Percentiles rank a stretch among this genome's conserved stretches.
These are phyloP conservation scores for Yueomyces sinensis DNA, from an alignment of 805 yeast species.

Conservation along the genomic window DNA sequence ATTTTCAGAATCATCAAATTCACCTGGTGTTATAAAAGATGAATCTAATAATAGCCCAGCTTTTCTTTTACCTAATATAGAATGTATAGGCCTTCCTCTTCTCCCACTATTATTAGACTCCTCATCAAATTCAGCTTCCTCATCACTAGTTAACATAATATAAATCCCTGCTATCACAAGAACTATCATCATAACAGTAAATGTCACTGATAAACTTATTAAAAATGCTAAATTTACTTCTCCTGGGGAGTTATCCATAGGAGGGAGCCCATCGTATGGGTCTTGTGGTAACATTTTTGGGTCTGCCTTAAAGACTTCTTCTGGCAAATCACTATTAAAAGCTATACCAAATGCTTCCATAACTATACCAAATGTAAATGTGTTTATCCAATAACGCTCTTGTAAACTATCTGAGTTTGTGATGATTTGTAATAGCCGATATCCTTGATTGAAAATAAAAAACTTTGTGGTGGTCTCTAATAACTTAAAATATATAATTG, in stretches of 20 bases:
- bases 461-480: too few relatives aligned
- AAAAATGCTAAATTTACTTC: constrained; percentile 22
- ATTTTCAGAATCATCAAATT: constrained; percentile 17
- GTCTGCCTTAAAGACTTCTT: too few relatives aligned
- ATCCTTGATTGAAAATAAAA: too few relatives aligned
- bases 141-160: constrained; percentile 22
- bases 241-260: constrained; percentile 17
- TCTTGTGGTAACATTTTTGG: not conserved
- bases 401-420: too few relatives aligned
- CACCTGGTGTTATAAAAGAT: constrained; percentile 18
- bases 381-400: too few relatives aligned
- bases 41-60: constrained; percentile 19
- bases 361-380: too few relatives aligned
- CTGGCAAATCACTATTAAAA: too few relatives aligned
- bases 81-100: constrained; percentile 8
- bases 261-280: constrained; percentile 5
- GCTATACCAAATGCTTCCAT: too few relatives aligned
- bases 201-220: constrained; percentile 23
- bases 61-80: constrained; percentile 16
- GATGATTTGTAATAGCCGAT: too few relatives aligned
- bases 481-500: too few relatives aligned
- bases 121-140: constrained; percentile 23
- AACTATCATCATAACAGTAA: constrained; percentile 21
- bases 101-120: constrained; percentile 9
- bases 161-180: constrained; percentile 20